Evolutionary conservation across 2,329 filamentous ascomycete species (phyloP).

Genomic region (Botrytis aclada): DNA sequence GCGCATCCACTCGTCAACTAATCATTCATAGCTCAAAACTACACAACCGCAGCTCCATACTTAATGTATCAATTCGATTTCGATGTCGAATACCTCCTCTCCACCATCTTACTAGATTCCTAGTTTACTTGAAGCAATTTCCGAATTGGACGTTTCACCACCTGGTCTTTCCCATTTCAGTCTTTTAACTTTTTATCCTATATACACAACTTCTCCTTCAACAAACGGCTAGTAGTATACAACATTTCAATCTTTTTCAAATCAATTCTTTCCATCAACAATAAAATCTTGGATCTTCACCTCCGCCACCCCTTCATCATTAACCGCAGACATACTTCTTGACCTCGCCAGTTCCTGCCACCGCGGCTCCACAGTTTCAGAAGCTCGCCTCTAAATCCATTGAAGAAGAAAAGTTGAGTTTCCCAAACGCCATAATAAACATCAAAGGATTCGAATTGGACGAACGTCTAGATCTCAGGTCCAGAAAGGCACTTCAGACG

Average conservation of each 20-base stretch:
- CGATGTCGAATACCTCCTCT: neutral
- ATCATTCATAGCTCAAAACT: neutral
- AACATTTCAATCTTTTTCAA: neutral
- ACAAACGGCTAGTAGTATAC: neutral
- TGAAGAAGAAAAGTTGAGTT: neutral
- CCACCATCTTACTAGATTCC: neutral
- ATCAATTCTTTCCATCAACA: neutral
- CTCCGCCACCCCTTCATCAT: neutral
- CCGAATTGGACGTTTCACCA: neutral
- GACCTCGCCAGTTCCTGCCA: neutral
- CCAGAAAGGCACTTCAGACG: neutral
- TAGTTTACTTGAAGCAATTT: neutral
- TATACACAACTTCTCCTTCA: neutral
- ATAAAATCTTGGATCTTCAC: neutral
- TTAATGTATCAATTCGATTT: neutral
- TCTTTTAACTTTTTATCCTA: neutral
- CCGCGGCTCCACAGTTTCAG: neutral
- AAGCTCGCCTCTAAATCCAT: neutral
- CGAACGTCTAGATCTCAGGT: neutral
- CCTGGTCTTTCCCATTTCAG: neutral
- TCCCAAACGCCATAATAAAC: neutral
- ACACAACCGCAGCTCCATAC: neutral
- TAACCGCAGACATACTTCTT: neutral
- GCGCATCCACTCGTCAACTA: slow-evolving; percentile 7
- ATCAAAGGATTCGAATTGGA: neutral